These are phyloP conservation scores for Hydrangea macrophylla DNA, from an alignment of 148 eudicot genomes.

Conservation along the genomic window DNA sequence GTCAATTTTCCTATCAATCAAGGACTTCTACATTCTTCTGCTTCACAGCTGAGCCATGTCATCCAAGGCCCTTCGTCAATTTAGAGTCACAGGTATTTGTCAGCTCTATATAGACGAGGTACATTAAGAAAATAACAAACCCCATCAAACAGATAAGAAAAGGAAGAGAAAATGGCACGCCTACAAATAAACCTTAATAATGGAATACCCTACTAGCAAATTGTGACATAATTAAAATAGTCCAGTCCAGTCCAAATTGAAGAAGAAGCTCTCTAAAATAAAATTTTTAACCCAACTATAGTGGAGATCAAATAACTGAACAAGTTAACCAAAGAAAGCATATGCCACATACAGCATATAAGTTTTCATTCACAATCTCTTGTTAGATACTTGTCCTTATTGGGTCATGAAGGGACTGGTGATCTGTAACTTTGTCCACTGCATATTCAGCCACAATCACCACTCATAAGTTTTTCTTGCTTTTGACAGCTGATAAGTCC, in stretches of 20 bases:
- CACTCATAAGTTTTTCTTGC: no score
- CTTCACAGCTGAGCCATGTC: neutral
- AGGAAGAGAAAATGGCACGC: constrained; percentile 1
- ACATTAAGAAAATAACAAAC: neutral
- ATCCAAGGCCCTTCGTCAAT: neutral
- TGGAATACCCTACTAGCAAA: neutral
- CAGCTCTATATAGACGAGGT: neutral
- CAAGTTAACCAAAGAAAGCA: no score
- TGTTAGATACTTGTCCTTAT: no score
- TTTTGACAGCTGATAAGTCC: no score
- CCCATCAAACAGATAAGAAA: neutral
- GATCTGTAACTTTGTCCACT: no score
- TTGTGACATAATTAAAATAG: neutral
- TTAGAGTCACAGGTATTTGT: neutral
- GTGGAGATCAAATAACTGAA: no score
- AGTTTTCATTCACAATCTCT: no score
- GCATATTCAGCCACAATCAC: no score
- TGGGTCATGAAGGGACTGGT: no score
- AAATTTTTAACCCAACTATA: neutral
- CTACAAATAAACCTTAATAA: neutral
- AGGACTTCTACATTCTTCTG: constrained; percentile 8
- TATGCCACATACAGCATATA: no score
- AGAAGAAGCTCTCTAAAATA: no score
- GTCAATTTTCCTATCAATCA: constrained; percentile 10
- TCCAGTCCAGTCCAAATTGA: no score